Conservation (phyloP, 2,329 filamentous ascomycete species). For the Eutypella sp. region DNA sequence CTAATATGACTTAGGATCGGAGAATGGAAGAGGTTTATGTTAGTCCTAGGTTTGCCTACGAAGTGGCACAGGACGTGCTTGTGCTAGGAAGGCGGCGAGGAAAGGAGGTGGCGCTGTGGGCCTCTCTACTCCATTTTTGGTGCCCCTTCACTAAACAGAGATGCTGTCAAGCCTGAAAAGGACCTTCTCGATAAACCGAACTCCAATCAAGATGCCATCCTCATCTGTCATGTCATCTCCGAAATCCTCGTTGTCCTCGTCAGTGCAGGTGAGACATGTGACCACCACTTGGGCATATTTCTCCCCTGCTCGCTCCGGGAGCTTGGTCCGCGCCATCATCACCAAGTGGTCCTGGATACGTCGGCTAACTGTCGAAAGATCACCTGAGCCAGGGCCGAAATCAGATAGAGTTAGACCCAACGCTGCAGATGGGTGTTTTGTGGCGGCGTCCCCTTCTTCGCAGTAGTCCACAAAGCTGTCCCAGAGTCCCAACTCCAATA, state of each 20-base stretch:
- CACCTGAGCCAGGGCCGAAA: not conserved
- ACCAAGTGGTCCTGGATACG: slow-evolving; percentile 1
- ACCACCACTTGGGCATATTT: slow-evolving; percentile 26
- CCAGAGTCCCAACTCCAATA: slow-evolving; percentile 50
- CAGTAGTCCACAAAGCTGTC: slow-evolving; percentile 24
- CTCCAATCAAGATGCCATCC: slow-evolving; percentile 23
- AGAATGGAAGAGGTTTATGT: too few species aligned
- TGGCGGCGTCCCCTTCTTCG: not conserved
- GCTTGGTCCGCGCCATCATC: slow-evolving; percentile 4
- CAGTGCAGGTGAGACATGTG: slow-evolving; percentile 31
- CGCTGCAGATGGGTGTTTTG: too few species aligned
- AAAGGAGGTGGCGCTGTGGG: too few species aligned
- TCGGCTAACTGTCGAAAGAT: not conserved
- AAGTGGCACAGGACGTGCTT: too few species aligned
- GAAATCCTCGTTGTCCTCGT: slow-evolving; percentile 23
- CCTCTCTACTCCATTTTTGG: too few species aligned
- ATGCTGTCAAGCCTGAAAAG: not conserved
- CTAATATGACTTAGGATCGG: too few species aligned
- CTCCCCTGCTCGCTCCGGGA: slow-evolving; percentile 23
- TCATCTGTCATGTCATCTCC: slow-evolving; percentile 25
- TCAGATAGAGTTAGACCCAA: too few species aligned
- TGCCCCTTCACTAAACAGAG: not conserved
- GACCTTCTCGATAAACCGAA: slow-evolving; percentile 26
- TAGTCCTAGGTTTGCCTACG: too few species aligned
- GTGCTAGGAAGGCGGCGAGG: too few species aligned